phyloP scores from a whole-genome alignment of 1,139 yeast species.

The Keqinozyma sinolaborantium region DNA sequence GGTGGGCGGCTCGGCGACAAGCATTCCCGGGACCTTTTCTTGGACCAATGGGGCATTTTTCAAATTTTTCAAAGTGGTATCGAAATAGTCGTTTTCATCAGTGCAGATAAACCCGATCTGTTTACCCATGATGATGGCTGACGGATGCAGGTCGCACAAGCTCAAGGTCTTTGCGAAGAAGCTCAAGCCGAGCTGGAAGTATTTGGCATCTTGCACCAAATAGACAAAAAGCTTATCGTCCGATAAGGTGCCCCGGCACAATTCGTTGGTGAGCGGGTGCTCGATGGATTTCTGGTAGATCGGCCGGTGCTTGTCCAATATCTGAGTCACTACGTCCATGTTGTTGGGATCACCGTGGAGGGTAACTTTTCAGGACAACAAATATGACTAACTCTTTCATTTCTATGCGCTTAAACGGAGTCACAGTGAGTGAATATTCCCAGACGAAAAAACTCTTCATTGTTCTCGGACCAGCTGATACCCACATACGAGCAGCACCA shows the following conservation, averaged over 20 bases:
- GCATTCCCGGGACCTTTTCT: conserved; percentile 17
- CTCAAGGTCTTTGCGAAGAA: conserved; percentile 44
- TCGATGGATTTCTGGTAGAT: conserved; percentile 25
- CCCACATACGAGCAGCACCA: no score
- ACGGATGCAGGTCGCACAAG: conserved; percentile 32
- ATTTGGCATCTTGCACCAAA: conserved; percentile 46
- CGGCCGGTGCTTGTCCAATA: conserved; percentile 18
- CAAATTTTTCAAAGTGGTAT: conserved; percentile 28
- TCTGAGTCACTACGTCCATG: conserved; percentile 11
- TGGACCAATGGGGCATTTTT: conserved; percentile 13
- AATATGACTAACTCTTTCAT: no score
- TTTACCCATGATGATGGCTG: conserved; percentile 39
- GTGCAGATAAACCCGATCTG: conserved; percentile 49
- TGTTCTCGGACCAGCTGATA: no score
- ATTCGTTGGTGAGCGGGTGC: conserved; percentile 43
- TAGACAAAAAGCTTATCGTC: conserved; percentile 41
- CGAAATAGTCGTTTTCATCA: conserved; percentile 49
- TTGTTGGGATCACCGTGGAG: no score
- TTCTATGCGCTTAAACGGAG: no score
- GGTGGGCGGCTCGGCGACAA: conserved; percentile 10
- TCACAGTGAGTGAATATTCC: no score
- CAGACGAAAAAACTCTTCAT: no score
- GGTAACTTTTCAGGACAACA: no score
- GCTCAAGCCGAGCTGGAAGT: conserved; percentile 40
- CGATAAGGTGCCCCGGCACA: conserved; percentile 43